Evolutionary conservation across 257 asterid genomes (phyloP).

Genomic region (Asclepias syriaca): DNA sequence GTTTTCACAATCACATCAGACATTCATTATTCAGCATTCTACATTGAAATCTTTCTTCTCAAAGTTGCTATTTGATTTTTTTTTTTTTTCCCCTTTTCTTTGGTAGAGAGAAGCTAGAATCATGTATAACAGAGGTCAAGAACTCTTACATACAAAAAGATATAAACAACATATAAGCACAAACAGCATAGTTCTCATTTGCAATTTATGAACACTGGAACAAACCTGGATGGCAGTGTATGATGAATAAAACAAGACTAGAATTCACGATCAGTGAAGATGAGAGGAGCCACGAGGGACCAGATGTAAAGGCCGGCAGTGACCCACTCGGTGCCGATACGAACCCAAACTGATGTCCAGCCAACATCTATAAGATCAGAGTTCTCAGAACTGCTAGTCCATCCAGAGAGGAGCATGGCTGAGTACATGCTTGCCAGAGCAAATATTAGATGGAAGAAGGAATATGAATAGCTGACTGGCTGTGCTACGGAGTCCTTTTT

Average conservation of each 20-base stretch:
- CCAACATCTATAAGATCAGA: constrained; percentile 79
- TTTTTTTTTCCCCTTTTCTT: neutral
- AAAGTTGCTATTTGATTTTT: neutral
- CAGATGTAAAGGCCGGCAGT: constrained; percentile 82
- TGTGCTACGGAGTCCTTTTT: constrained; percentile 42
- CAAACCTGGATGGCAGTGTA: neutral
- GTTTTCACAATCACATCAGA: no score
- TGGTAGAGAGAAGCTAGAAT: no score
- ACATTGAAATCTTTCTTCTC: no score
- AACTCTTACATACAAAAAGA: neutral
- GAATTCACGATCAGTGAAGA: constrained; percentile 80
- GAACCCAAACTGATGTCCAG: constrained; percentile 95
- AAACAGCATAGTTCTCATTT: neutral
- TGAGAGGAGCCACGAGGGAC: constrained; percentile 84
- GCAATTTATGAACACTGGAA: neutral
- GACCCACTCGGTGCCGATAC: constrained; percentile 75
- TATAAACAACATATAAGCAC: neutral
- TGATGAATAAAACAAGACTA: constrained; percentile 9
- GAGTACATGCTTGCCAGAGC: constrained; percentile 98
- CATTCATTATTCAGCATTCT: no score
- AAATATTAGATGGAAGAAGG: constrained; percentile 90
- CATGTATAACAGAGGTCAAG: no score
- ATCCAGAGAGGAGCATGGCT: constrained; percentile 95
- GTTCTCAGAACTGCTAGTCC: constrained; percentile 72
- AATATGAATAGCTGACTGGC: constrained; percentile 86